Evolutionary conservation across 345 rosid species (phyloP), one percentile per base, ranked within the genome.

Genomic region (Aquilaria malaccensis): DNA sequence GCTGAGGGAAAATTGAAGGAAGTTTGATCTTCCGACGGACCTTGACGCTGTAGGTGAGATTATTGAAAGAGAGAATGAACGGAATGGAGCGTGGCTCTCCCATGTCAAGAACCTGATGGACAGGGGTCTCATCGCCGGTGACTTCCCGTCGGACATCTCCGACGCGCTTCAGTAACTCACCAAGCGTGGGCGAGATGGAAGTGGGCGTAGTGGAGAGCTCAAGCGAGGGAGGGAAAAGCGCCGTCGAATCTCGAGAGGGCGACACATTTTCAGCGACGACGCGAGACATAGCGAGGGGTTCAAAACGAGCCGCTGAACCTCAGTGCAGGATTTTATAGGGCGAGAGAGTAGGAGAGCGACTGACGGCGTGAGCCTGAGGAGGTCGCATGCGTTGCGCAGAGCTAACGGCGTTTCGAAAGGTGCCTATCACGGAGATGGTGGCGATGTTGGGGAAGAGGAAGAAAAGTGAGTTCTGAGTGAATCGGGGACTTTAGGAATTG

Each of bases 51-150:
- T 90, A 94, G 11, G 83, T 83, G 43, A 94, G 85, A 54, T 88
- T 94, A 57, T 72, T 83, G 48, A 94, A 90, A 22, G 89, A 73
- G 29, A 94, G 75, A 53, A 87, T 72, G 59, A 88, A 94, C 2
- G 92, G 86, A 2, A 93, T 75, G 2, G 80, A 67, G 7, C 85
- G 72, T 2, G 77, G 78, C 9, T 63, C 61, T 14, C 59, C 72
- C 43, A 77, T 63, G 57, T 75, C 76, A 7, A 85, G 62, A 9
- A 72, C 46, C 60, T 81, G 88, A 13, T 56, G 97, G 52, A 84
- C 80, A 30, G 97, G 97, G 13, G 99, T 81, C 61, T 87, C 96
- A 33, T 81, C 83, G 33, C 97, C 97, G 9, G 78, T 68, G n/a
- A 67, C 78, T 59, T 83, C 79, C 67, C 86, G 81, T 2, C 81